Evolutionary conservation across 192 early-diverging fungal species (phyloP), one percentile per base, ranked within the genome.

Genomic region (Podila verticillata): DNA sequence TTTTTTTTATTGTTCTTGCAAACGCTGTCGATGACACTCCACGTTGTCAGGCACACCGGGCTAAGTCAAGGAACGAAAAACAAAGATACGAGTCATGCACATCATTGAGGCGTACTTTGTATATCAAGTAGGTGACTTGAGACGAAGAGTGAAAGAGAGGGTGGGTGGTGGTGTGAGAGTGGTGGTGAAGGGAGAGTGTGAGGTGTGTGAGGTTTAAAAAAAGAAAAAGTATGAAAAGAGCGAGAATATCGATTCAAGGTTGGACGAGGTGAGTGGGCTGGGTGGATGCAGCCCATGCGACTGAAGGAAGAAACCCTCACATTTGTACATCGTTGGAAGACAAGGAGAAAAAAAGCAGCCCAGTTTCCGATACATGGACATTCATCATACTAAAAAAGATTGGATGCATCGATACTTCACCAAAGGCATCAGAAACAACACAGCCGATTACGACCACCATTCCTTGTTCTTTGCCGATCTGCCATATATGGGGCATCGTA

Each of bases 271-370:
- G 58, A 4, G 28, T 60, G 22, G 19, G 26, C 12, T 8, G 17
- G 57, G 6, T 54, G 17, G 57, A 5, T 54, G 51, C 51, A 54
- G 51, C 51, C 51, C 51, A 54, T 54, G 51, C 51, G 51, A 54
- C 51, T 54, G 51, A 5, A 54, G 51, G 51, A 26, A 54, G 24
- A 44, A 15, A 15, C 13, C 39, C 39, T 36, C 35, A 9, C 35
- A 44, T 44, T n/a, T 2, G 58, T 30, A 29, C 26, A 57, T 10
- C 24, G 5, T 30, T 28, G 20, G 20, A 32, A 28, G 58, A 60
- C 15, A 19, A 9, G 9, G 20, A 32, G 9, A 19, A 22, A 7
- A 29, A 30, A 31, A 19, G 30, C 58, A 60, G 58, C 30, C 58
- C 58, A 60, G 58, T 32, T 60, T 26, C 19, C 22, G 28, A 60